Percentiles rank a stretch among this genome's conserved stretches.
These are phyloP conservation scores for Diaporthe sp. DNA, from an alignment of 2,329 filamentous ascomycete genomes.

Conservation along the genomic window DNA sequence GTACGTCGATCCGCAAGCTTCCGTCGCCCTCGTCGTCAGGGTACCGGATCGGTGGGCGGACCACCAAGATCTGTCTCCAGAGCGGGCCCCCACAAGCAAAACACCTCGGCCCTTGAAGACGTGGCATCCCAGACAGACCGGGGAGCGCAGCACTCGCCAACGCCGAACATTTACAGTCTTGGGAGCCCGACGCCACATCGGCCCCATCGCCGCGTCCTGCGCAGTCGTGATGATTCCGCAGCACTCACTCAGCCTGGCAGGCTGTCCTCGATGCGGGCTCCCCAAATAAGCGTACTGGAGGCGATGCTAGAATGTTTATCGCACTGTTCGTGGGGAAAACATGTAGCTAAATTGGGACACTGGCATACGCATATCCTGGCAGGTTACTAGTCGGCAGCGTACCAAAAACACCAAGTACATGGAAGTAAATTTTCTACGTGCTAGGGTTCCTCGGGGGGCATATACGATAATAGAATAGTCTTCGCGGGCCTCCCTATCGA, in stretches of 20 bases:
- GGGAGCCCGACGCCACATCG: slow-evolving; percentile 5
- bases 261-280: neutral
- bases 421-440: neutral
- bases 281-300: neutral
- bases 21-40: neutral
- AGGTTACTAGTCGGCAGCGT: no score
- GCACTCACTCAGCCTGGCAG: neutral
- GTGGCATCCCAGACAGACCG: slow-evolving; percentile 7
- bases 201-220: neutral
- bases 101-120: slow-evolving; percentile 6
- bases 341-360: neutral
- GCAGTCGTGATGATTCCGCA: neutral
- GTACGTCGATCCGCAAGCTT: neutral
- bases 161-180: neutral
- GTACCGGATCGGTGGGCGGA: slow-evolving; percentile 20
- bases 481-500: neutral
- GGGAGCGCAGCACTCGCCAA: slow-evolving; percentile 1
- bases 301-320: neutral
- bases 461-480: neutral
- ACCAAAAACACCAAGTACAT: neutral
- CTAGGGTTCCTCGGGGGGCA: neutral
- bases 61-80: slow-evolving; percentile 5
- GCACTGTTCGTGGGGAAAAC: neutral
- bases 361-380: neutral
- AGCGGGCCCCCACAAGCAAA: neutral